Conservation (phyloP, 2,329 filamentous ascomycete species). For the Neoarthrinium moseri region DNA sequence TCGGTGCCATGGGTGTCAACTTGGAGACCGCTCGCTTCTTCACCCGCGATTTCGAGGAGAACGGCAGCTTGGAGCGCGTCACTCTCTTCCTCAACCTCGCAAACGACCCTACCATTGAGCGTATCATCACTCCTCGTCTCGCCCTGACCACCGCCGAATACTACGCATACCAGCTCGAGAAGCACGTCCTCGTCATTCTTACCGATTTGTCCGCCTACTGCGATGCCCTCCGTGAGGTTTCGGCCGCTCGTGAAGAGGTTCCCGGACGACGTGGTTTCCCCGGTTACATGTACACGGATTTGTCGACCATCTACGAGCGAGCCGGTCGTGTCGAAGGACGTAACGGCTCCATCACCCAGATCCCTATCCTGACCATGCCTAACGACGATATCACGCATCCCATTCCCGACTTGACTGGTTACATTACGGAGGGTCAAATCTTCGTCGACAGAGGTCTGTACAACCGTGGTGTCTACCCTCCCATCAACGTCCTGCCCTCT, state of each 20-base stretch:
- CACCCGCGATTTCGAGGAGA: conserved; percentile 97
- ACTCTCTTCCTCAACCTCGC: conserved; percentile 99
- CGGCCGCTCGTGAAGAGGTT: conserved; percentile 96
- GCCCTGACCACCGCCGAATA: conserved; percentile 98
- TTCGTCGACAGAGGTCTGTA: conserved; percentile 90
- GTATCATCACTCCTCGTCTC: conserved; percentile 98
- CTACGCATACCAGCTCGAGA: conserved; percentile 99
- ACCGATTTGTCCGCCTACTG: conserved; percentile 98
- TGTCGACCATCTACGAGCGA: conserved; percentile 99
- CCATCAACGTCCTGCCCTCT: conserved; percentile 97
- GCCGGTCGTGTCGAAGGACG: conserved; percentile 95
- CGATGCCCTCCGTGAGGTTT: conserved; percentile 97
- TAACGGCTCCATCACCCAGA: conserved; percentile 98
- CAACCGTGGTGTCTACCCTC: conserved; percentile 98
- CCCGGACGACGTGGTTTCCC: conserved; percentile 98
- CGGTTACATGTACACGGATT: conserved; percentile 99
- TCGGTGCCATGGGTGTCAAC: conserved; percentile 99
- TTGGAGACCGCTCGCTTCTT: conserved; percentile 99
- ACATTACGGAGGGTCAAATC: conserved; percentile 99
- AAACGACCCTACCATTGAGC: conserved; percentile 98
- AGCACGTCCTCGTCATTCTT: conserved; percentile 98
- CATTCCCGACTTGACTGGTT: conserved; percentile 97
- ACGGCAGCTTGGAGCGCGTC: conserved; percentile 95
- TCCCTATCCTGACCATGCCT: conserved; percentile 98
- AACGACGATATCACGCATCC: conserved; percentile 99